Evolutionary conservation across 1,284 basidiomycete genomes (phyloP).

Genomic region (Dichomitus squalens): DNA sequence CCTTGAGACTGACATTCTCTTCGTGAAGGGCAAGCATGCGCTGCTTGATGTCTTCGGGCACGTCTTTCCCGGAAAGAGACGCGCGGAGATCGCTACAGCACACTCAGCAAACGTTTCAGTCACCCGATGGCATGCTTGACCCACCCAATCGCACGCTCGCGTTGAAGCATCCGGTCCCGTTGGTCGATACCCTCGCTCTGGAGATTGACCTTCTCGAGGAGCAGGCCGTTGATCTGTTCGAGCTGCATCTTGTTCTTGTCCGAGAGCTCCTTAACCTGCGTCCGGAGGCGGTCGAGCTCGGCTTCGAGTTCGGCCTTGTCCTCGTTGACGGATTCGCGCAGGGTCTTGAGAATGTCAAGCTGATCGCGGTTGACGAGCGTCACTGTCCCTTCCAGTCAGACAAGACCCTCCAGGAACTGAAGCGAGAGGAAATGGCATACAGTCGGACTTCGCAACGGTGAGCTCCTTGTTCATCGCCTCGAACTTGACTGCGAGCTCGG

Average conservation of each 20-base stretch:
- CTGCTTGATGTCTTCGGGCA: constrained; percentile 81
- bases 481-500: constrained; percentile 74
- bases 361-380: constrained; percentile 86
- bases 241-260: constrained; percentile 92
- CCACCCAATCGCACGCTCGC: constrained; percentile 80
- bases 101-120: not conserved
- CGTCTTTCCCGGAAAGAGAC: constrained; percentile 70
- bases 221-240: constrained; percentile 84
- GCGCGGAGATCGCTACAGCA: constrained; percentile 70
- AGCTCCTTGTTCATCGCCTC: constrained; percentile 72
- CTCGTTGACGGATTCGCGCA: constrained; percentile 87
- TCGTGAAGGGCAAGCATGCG: constrained; percentile 78
- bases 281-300: constrained; percentile 66
- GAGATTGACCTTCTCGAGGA: constrained; percentile 90
- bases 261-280: constrained; percentile 69
- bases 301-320: constrained; percentile 80
- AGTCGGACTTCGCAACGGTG: constrained; percentile 83
- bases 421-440: constrained; percentile 50
- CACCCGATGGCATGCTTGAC: constrained; percentile 24
- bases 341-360: constrained; percentile 76
- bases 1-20: constrained; percentile 72
- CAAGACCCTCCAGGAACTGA: not conserved
- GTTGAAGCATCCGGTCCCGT: constrained; percentile 80
- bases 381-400: constrained; percentile 46
- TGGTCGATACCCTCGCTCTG: constrained; percentile 88